Conservation (phyloP, 441 rosid genomes). For the Breynia disticha region DNA sequence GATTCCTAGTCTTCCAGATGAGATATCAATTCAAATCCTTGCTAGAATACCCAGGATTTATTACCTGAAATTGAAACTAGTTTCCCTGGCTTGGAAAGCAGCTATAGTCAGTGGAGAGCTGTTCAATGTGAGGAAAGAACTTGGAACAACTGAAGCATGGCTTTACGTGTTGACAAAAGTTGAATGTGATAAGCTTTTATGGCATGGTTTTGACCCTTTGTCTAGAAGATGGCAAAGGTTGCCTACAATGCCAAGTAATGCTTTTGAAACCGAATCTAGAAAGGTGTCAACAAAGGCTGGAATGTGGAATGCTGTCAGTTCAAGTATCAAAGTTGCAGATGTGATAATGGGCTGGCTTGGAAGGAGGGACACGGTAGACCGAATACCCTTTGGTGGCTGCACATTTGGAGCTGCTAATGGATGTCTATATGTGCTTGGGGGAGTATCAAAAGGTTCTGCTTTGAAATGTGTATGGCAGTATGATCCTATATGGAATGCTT, state of each 20-base stretch:
- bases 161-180: slow-evolving; percentile 64
- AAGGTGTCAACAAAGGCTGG: slow-evolving; percentile 35
- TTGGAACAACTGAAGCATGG: slow-evolving; percentile 77
- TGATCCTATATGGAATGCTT: slow-evolving; percentile 50
- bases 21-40: slow-evolving; percentile 49
- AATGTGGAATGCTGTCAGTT: slow-evolving; percentile 38
- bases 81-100: slow-evolving; percentile 61
- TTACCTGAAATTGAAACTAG: slow-evolving; percentile 44
- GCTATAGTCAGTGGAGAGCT: slow-evolving; percentile 46
- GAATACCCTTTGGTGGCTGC: slow-evolving; percentile 63
- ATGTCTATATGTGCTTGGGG: slow-evolving; percentile 73
- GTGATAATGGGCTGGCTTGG: slow-evolving; percentile 63
- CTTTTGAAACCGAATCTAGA: slow-evolving; percentile 38
- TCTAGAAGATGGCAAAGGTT: slow-evolving; percentile 68
- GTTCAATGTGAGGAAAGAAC: slow-evolving; percentile 56
- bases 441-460: slow-evolving; percentile 53
- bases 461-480: slow-evolving; percentile 64
- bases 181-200: slow-evolving; percentile 51
- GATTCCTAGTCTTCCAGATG: slow-evolving; percentile 63
- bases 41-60: slow-evolving; percentile 49
- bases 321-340: slow-evolving; percentile 50
- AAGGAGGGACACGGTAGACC: slow-evolving; percentile 36
- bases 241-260: slow-evolving; percentile 59
- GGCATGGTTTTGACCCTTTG: slow-evolving; percentile 82
- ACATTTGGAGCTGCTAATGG: slow-evolving; percentile 72